Percentiles rank a stretch among this genome's conserved stretches.
Conservation (phyloP, 345 rosid species). For the Ceriops zippeliana region DNA sequence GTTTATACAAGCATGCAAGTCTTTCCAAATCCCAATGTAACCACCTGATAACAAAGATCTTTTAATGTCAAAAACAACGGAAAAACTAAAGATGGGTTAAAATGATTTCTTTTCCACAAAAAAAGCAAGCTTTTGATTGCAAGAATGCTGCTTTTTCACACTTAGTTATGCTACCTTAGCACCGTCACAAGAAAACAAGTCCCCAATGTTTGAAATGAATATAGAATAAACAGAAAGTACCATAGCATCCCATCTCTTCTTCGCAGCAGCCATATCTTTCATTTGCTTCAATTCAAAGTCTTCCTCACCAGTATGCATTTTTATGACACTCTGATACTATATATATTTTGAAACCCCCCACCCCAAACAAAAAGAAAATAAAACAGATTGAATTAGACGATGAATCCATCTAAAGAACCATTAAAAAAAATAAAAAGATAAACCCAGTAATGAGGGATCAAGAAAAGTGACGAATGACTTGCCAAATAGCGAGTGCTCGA, state of each 20-base stretch:
- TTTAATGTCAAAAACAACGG: not conserved
- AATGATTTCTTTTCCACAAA: not conserved
- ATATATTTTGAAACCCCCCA: not conserved
- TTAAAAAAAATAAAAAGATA: slow-evolving; percentile 5
- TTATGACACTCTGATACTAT: slow-evolving; percentile 41
- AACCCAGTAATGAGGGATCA: slow-evolving; percentile 9
- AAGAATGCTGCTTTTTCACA: slow-evolving; percentile 3
- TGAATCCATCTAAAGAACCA: not conserved
- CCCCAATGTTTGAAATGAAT: not conserved
- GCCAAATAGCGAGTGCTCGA: slow-evolving; percentile 20
- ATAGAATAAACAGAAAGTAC: slow-evolving; percentile 29
- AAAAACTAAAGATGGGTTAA: not conserved
- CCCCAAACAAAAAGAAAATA: slow-evolving; percentile 7
- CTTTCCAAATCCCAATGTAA: too few relatives aligned
- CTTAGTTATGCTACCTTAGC: not conserved
- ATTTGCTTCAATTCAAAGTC: slow-evolving; percentile 79
- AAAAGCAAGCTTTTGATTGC: not conserved
- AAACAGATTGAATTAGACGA: not conserved
- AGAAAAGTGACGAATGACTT: slow-evolving; percentile 15
- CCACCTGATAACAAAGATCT: too few relatives aligned
- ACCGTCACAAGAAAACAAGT: not conserved
- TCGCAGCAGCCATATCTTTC: slow-evolving; percentile 90
- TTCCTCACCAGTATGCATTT: slow-evolving; percentile 62
- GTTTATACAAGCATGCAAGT: too few relatives aligned
- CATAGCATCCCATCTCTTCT: slow-evolving; percentile 93